These are phyloP conservation scores for Phytophthora niederhauseri DNA, from an alignment of 352 stramenopile species.

Conservation along the genomic window DNA sequence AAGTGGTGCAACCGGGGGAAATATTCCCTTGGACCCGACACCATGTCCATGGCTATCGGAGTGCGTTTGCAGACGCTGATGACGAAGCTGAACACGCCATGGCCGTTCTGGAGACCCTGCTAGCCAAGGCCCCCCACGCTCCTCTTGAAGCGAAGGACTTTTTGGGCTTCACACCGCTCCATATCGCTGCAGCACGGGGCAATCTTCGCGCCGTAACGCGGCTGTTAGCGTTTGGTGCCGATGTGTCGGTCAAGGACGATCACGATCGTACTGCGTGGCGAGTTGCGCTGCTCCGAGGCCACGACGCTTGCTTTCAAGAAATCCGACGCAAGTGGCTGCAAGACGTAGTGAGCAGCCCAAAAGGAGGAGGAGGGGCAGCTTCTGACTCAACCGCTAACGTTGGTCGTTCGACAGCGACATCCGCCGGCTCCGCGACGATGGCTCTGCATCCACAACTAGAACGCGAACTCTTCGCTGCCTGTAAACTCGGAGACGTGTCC, in stretches of 20 bases:
- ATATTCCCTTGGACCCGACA: conserved; percentile 30
- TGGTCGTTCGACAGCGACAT: conserved; percentile 6
- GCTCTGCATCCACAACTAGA: conserved; percentile 48
- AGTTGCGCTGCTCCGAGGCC: conserved; percentile 53
- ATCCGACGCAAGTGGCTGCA: conserved; percentile 67
- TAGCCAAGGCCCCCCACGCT: conserved; percentile 38
- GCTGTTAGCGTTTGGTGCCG: conserved; percentile 52
- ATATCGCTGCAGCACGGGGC: conserved; percentile 55
- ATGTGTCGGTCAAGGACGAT: conserved; percentile 51
- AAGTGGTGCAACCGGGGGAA: conserved; percentile 30
- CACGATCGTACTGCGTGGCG: conserved; percentile 63
- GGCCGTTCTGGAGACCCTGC: conserved; percentile 34
- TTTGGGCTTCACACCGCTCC: conserved; percentile 62
- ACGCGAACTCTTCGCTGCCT: conserved; percentile 31
- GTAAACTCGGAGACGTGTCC: conserved; percentile 28
- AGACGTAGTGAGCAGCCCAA: conserved; percentile 30
- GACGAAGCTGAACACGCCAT: conserved; percentile 39
- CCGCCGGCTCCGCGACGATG: conserved; percentile 10
- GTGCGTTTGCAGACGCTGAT: conserved; percentile 5
- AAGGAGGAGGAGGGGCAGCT: not conserved
- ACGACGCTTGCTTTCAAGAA: conserved; percentile 68
- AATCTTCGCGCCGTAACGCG: conserved; percentile 44
- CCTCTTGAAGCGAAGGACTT: conserved; percentile 58
- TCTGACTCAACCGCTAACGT: conserved; percentile 6
- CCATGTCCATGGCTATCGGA: conserved; percentile 16